Evolutionary conservation across 305 asterid species (phyloP).

Genomic region (Fraxinus nigra): DNA sequence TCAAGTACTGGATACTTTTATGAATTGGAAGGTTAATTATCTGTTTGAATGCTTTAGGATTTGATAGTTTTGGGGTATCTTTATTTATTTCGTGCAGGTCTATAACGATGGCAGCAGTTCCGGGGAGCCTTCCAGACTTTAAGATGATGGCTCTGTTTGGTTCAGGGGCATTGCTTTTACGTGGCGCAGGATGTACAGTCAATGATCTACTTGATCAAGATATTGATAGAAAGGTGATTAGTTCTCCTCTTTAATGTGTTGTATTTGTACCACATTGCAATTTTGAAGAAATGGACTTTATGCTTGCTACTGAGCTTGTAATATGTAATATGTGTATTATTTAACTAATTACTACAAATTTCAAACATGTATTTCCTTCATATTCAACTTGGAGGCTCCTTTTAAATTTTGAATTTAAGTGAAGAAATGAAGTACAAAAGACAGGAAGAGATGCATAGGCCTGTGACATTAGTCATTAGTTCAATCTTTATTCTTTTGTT

Average conservation of each 20-base stretch:
- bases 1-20: not conserved
- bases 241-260: not conserved
- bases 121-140: constrained; percentile 77
- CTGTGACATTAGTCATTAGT: not conserved
- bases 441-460: not conserved
- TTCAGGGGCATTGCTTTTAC: constrained; percentile 77
- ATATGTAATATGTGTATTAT: not conserved
- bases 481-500: not conserved
- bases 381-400: not conserved
- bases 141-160: constrained; percentile 83
- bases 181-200: constrained; percentile 94
- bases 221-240: constrained; percentile 71
- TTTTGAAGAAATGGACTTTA: not conserved
- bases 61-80: not conserved
- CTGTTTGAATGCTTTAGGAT: not conserved
- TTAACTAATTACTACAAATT: not conserved
- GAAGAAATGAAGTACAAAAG: not conserved
- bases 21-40: not conserved
- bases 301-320: not conserved
- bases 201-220: constrained; percentile 92
- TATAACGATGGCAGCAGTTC: constrained; percentile 71
- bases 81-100: constrained; percentile 43
- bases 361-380: not conserved
- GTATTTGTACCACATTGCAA: not conserved
- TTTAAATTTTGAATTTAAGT: not conserved